Base-by-base conservation (phyloP, 2,329 filamentous ascomycete genomes). In the Sporothrix sp. region DNA sequence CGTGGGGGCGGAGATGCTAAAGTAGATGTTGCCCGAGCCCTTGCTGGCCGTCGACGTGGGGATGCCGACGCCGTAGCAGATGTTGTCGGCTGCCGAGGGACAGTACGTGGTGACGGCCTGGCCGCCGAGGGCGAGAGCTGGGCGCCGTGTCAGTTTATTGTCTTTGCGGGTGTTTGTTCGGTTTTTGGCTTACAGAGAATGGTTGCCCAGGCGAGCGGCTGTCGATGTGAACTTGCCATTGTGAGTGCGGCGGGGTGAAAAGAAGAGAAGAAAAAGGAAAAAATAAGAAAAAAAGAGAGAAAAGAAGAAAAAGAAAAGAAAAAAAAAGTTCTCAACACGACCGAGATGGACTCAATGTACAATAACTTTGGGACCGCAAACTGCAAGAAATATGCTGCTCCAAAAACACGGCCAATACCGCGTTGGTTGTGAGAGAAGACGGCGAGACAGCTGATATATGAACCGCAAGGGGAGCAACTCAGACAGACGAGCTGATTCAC, bases 11-110 rank as follows among this genome's bases (percentile, higher is more conserved):
- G 65, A 66, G 51, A 84, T 69, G 59, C 81, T 79, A 56, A 84
- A 71, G 61, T 78, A 82, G 49, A 84, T 69, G 60, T 78, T 77
- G 50, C 78, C 78, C 4, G 67, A 65, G 28, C 69, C 69, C 3
- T 70, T 67, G 33, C 65, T 65, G 11, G 71, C 70, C 1, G 77
- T 74, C 2, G 66, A 59, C 40, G 67, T 58, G 0, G 81, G 79
- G 2, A 82, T 71, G 37, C 69, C 79, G 56, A 82, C 71, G 53
- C 67, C 66, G 63, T 72, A 81, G 63, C 78, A 81, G 36, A 80
- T 62, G n/a, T 65, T 57, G 27, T 57, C 59, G 30, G 62, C 60
- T 46, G 59, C 56, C 3, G 59, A 60, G 37, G 73, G 68, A 57
- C 75, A 79, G 57, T 57, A 54, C 13, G 45, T 21, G n/a, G 52